phyloP scores from a whole-genome alignment of 176 grass and related monocot genomes.

The maize (Zea mays) region DNA sequence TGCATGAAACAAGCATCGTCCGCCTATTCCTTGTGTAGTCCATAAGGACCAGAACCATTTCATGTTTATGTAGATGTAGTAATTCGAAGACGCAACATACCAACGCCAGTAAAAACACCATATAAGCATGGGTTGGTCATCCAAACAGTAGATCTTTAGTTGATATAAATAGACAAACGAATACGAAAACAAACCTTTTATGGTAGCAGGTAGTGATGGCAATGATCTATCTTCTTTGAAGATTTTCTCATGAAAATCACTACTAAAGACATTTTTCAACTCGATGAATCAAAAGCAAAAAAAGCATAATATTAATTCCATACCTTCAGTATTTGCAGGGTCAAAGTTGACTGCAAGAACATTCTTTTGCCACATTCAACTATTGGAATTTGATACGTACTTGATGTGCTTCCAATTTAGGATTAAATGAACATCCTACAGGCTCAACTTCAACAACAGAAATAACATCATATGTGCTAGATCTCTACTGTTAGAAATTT shows the following conservation, averaged over 20 bases:
- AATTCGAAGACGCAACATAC: neutral
- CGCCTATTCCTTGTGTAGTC: neutral
- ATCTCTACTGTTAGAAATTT: too few species aligned
- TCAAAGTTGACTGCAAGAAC: neutral
- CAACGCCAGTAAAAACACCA: neutral
- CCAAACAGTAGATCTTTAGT: neutral
- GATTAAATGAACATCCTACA: too few species aligned
- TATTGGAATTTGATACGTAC: neutral
- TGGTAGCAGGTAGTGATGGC: slow-evolving; percentile 28
- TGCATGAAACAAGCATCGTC: neutral
- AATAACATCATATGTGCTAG: too few species aligned
- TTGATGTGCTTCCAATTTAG: too few species aligned
- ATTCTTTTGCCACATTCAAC: neutral
- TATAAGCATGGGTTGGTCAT: neutral
- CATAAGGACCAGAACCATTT: neutral
- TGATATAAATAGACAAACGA: neutral
- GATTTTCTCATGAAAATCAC: slow-evolving; percentile 11
- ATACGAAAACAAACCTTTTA: neutral
- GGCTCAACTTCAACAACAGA: too few species aligned
- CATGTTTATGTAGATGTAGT: neutral
- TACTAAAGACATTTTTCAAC: neutral
- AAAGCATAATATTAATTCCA: neutral
- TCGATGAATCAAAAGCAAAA: neutral
- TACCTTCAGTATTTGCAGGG: neutral
- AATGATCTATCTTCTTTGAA: neutral